A percentile compares a stretch with the other conserved stretches of the same genome.
Evolutionary conservation across 139 green algal genomes (phyloP).

Genomic region (Pseudopediastrum boryanum): DNA sequence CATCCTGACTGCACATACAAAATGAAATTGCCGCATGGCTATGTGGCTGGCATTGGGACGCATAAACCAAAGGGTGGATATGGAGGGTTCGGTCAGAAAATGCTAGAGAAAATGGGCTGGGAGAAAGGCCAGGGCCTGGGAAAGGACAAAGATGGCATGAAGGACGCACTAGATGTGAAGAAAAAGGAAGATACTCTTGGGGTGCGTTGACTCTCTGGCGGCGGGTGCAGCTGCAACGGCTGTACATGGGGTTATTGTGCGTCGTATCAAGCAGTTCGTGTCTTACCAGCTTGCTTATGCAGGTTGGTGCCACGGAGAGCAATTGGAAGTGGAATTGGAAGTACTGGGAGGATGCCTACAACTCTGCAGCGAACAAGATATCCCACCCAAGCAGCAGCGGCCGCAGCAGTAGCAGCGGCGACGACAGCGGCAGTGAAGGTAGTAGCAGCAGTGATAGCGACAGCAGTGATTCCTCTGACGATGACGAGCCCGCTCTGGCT

Average conservation of each 20-base stretch:
- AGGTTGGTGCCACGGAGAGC: slow-evolving; percentile 65
- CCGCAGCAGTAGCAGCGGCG: background rate
- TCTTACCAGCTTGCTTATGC: background rate
- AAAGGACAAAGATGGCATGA: slow-evolving; percentile 71
- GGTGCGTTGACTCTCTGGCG: slow-evolving; percentile 47
- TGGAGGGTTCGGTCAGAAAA: slow-evolving; percentile 81
- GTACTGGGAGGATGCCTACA: slow-evolving; percentile 85
- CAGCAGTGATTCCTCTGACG: slow-evolving; percentile 26
- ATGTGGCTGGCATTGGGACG: slow-evolving; percentile 75
- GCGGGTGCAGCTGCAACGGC: background rate
- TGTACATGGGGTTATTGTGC: background rate
- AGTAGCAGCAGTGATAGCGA: background rate
- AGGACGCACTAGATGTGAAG: slow-evolving; percentile 77
- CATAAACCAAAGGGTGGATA: slow-evolving; percentile 67
- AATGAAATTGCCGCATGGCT: slow-evolving; percentile 87
- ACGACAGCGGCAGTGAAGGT: background rate
- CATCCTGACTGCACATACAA: too few species aligned
- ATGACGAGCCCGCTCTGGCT: slow-evolving; percentile 19
- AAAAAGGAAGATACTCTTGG: slow-evolving; percentile 86
- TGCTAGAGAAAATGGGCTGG: slow-evolving; percentile 87
- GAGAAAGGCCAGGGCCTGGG: slow-evolving; percentile 79
- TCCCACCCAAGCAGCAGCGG: slow-evolving; percentile 5
- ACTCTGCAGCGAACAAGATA: slow-evolving; percentile 42
- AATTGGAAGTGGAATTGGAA: slow-evolving; percentile 70
- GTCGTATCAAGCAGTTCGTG: slow-evolving; percentile 1